Conservation (phyloP, 352 stramenopile species). For the Phytophthora ramorum region DNA sequence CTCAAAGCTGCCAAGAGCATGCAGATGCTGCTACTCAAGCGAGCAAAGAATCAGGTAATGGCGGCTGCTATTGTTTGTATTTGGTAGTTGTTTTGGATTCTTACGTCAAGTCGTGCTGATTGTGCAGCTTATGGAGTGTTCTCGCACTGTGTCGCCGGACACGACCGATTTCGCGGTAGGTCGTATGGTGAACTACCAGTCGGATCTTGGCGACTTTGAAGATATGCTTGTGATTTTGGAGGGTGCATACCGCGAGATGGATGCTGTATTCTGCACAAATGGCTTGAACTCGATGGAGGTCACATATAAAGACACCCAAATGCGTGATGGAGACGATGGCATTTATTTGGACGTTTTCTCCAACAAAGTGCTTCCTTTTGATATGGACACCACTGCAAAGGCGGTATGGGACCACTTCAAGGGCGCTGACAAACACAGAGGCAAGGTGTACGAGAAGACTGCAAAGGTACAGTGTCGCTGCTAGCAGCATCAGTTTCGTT, state of each 20-base stretch:
- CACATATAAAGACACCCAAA: conserved; percentile 38
- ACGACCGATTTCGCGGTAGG: conserved; percentile 28
- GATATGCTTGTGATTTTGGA: conserved; percentile 40
- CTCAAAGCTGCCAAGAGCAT: conserved; percentile 49
- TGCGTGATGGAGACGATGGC: conserved; percentile 34
- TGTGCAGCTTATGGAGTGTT: conserved; percentile 37
- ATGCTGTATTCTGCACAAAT: conserved; percentile 44
- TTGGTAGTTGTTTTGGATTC: background rate
- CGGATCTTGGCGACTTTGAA: conserved; percentile 32
- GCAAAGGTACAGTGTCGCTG: conserved; percentile 27
- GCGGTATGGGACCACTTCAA: conserved; percentile 51
- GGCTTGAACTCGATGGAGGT: conserved; percentile 42
- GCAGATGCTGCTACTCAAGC: conserved; percentile 44
- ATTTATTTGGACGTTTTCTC: conserved; percentile 51
- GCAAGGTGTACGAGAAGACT: conserved; percentile 42
- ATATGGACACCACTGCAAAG: conserved; percentile 33
- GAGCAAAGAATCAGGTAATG: conserved; percentile 42
- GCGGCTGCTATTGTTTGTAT: conserved; percentile 1
- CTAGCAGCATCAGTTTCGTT: background rate
- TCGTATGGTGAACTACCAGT: conserved; percentile 38
- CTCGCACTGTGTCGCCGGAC: conserved; percentile 26
- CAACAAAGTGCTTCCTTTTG: conserved; percentile 54
- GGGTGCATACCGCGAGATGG: conserved; percentile 42
- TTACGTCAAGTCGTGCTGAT: background rate
- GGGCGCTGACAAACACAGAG: conserved; percentile 39